phyloP scores from a whole-genome alignment of 1,139 yeast species.

The Candida sp. region DNA sequence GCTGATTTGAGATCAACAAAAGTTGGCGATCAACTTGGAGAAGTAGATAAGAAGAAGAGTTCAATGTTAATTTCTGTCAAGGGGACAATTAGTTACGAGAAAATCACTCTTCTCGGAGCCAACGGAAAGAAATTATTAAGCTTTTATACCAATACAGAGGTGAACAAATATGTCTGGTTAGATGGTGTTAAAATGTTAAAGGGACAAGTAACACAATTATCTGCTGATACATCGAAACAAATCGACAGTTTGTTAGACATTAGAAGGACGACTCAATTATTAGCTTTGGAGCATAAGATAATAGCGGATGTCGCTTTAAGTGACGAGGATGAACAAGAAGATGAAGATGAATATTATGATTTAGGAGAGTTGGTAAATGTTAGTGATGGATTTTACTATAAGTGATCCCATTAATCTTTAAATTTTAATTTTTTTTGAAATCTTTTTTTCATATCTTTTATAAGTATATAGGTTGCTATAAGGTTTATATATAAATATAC shows the following conservation, averaged over 20 bases:
- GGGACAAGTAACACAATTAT: constrained; percentile 36
- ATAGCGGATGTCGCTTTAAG: constrained; percentile 6
- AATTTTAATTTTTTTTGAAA: neutral
- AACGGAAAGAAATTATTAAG: constrained; percentile 40
- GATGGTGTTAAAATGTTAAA: constrained; percentile 72
- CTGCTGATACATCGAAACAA: constrained; percentile 59
- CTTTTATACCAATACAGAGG: constrained; percentile 71
- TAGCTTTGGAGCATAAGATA: constrained; percentile 42
- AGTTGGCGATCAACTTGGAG: constrained; percentile 40
- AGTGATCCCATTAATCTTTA: constrained; percentile 10
- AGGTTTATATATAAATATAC: neutral
- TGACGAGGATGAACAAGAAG: constrained; percentile 22
- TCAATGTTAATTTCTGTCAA: constrained; percentile 46
- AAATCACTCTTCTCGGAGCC: constrained; percentile 47
- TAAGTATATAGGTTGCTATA: neutral
- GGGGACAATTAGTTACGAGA: constrained; percentile 54
- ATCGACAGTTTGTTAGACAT: constrained; percentile 54
- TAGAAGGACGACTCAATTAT: constrained; percentile 63
- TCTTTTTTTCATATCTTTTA: neutral
- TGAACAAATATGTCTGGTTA: constrained; percentile 70
- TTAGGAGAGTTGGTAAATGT: constrained; percentile 38
- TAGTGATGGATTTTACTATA: constrained; percentile 42
- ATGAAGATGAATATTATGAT: constrained; percentile 40
- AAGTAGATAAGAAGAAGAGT: constrained; percentile 32
- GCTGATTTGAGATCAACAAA: constrained; percentile 40